These are phyloP conservation scores for Fusarium graminum DNA, from an alignment of 2,329 filamentous ascomycete species.

Conservation along the genomic window DNA sequence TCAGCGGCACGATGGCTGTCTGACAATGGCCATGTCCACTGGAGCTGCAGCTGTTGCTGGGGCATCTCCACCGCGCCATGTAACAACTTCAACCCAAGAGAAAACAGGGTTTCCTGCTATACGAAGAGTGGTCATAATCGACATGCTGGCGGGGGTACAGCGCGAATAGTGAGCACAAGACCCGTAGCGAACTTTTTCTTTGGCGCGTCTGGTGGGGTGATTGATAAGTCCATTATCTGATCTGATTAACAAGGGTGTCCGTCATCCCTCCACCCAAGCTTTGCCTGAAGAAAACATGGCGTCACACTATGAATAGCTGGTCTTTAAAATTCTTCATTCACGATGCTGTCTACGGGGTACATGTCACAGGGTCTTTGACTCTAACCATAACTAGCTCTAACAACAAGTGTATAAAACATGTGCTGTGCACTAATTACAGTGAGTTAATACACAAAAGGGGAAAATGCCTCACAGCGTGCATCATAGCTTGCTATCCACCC, in stretches of 20 bases:
- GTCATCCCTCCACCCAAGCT: constrained; percentile 18
- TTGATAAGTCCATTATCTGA: constrained; percentile 45
- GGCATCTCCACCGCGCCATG: constrained; percentile 8
- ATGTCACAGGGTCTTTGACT: neutral
- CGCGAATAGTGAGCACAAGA: constrained; percentile 14
- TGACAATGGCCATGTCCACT: neutral
- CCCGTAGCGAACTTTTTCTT: constrained; percentile 16
- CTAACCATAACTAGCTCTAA: constrained; percentile 8
- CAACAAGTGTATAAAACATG: neutral
- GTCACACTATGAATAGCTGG: constrained; percentile 23
- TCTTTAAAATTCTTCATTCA: neutral
- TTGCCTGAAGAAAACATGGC: constrained; percentile 12
- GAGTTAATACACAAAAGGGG: neutral
- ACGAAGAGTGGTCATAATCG: constrained; percentile 35
- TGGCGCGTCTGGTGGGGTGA: constrained; percentile 32
- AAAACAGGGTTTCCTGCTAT: constrained; percentile 19
- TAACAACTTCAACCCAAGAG: constrained; percentile 11
- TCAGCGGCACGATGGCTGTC: constrained; percentile 5
- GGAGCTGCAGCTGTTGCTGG: constrained; percentile 18
- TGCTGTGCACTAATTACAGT: neutral
- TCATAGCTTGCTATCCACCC: constrained; percentile 70
- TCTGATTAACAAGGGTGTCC: constrained; percentile 36
- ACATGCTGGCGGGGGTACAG: constrained; percentile 24
- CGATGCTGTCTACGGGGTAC: neutral
- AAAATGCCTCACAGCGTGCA: constrained; percentile 34